Base-by-base conservation (phyloP, 2,329 filamentous ascomycete species). In the Penicillium sp. region DNA sequence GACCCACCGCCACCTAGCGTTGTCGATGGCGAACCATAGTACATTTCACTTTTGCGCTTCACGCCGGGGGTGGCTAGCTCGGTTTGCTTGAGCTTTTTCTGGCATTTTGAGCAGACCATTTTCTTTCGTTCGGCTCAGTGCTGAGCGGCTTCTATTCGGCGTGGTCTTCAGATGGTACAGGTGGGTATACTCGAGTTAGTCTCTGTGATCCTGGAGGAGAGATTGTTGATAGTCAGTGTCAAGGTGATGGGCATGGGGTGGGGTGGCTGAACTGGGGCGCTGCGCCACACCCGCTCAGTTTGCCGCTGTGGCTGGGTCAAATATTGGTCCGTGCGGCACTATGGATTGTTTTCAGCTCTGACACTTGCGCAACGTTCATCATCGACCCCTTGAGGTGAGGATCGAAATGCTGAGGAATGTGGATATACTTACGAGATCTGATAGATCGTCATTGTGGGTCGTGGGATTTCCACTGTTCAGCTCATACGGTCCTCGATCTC, bases 1-100 rank as follows among this genome's bases (percentile, higher is more conserved):
- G 35, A 41, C 15, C 23, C 80, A 78, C 49, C 77, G 29, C 75
- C 73, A 44, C 75, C 73, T 31, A 73, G 29, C 13, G 72, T 71
- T 52, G 64, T 70, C 13, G 84, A 79, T 1, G 85, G 76, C 2
- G 86, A 89, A 52, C 87, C 87, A 69, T 86, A 84, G 74, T 89
- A 89, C 78, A 89, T 86, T 56, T 90, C 87, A 70, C 76, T 86
- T 81, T 87, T 89, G 78, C 86, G 87, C 76, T 89, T 90, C 64
- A 90, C 87, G 30, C 82, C 84, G 0, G 87, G 87, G 0, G 87
- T 90, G 64, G 85, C 86, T 60, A 90, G 83, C 13, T 84, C 81
- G 15, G 87, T 89, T 57, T 82, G 78, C 74, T 86, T 86, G 59
- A 84, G 78, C 57, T 85, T 82, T 74, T 87, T 88, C 69, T 87